Evolutionary conservation across 2,329 filamentous ascomycete genomes (phyloP), one percentile per base, ranked within the genome.

Genomic region (Fusarium verticillioides): DNA sequence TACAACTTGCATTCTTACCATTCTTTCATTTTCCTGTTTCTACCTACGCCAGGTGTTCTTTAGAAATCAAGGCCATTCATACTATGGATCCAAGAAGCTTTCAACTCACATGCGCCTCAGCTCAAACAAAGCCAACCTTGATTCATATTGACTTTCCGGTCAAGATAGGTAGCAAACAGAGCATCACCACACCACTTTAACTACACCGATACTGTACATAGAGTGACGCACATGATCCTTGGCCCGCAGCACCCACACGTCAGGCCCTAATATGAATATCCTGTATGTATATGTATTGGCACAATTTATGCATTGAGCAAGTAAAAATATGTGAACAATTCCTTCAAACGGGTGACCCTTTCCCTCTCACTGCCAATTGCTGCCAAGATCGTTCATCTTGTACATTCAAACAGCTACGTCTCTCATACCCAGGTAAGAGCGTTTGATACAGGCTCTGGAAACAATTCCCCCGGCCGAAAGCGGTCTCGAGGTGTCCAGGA

Each of bases 261-360:
- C 75, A 70, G 75, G 75, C 75, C 75, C 75, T 77, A 77, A 77
- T 76, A 62, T 71, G 53, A 72, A 77, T 67, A 50, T 75, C 72
- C 72, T 75, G 72, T 74, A 77, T 7, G 5, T 32, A 30, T 23
- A 26, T 73, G 43, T 44, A 46, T 72, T 72, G 73, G 68, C 74
- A 75, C 70, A 77, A 77, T 77, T 76, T 69, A 63, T 62, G 65
- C 50, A 69, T 68, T 26, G n/a, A 49, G 15, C 19, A 50, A 57
- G 54, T 40, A 23, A 68, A 62, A 66, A 57, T 37, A 26, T 11
- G 39, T 57, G n/a, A 47, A 58, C 36, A 34, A 36, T 47, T 46
- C 30, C 49, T 32, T 37, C 54, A n/a, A 39, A 57, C 36, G 10
- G n/a, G 47, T 10, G 32, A 36, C n/a, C 44, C 36, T 18, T 58